phyloP scores from a whole-genome alignment of 2,329 filamentous ascomycete genomes.

The Beauveria bassiana region DNA sequence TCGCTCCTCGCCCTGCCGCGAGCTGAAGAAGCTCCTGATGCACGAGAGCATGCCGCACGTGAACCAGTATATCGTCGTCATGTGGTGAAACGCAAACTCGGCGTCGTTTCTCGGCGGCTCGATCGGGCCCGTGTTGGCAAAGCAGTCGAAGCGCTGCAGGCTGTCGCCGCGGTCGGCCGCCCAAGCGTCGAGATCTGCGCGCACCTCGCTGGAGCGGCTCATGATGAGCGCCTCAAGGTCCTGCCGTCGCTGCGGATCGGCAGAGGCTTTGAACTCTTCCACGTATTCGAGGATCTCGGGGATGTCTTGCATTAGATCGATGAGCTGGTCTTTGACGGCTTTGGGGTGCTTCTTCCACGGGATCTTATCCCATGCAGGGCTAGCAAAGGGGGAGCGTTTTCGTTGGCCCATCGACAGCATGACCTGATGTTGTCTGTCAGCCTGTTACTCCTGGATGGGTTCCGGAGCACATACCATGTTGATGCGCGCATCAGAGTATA shows the following conservation, averaged over 20 bases:
- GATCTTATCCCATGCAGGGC: conserved; percentile 24
- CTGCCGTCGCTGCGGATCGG: neutral
- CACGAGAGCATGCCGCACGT: conserved; percentile 8
- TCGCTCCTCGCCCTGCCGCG: neutral
- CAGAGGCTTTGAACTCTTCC: conserved; percentile 18
- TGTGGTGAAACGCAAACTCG: conserved; percentile 13
- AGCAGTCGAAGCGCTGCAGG: conserved; percentile 13
- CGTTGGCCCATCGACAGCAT: conserved; percentile 14
- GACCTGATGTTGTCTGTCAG: neutral
- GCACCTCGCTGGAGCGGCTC: conserved; percentile 11
- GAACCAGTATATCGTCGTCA: conserved; percentile 14
- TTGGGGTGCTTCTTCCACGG: conserved; percentile 24
- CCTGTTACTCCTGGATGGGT: no score
- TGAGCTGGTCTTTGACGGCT: conserved; percentile 22
- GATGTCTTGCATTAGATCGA: conserved; percentile 24
- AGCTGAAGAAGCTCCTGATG: conserved; percentile 7
- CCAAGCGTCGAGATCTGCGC: conserved; percentile 10
- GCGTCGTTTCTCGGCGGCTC: conserved; percentile 12
- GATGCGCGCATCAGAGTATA: conserved; percentile 17
- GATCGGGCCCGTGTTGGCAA: conserved; percentile 4
- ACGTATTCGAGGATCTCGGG: conserved; percentile 20
- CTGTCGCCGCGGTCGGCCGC: conserved; percentile 11
- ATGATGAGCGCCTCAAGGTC: conserved; percentile 10
- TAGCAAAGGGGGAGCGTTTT: conserved; percentile 20
- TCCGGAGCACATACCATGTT: conserved; percentile 14